A percentile compares a stretch with the other conserved stretches of the same genome.
phyloP scores from a whole-genome alignment of 352 stramenopile species.

The Discostella stelligera region DNA sequence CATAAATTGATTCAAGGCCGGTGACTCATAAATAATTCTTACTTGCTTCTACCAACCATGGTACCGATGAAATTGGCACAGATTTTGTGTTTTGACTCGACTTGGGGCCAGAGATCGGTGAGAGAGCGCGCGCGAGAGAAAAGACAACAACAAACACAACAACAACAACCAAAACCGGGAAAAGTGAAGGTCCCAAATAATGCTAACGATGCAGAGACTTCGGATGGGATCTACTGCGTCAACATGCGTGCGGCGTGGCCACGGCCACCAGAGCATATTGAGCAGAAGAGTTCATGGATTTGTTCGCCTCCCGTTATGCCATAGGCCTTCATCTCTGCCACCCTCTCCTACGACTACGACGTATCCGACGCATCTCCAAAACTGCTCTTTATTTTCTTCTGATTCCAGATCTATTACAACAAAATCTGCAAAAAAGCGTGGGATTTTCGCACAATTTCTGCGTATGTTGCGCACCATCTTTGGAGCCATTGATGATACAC shows the following conservation, averaged over 20 bases:
- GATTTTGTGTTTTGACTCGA: no score
- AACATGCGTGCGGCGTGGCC: not conserved
- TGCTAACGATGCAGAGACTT: not conserved
- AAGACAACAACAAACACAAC: no score
- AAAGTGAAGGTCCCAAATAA: no score
- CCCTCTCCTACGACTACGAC: not conserved
- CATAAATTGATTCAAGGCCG: no score
- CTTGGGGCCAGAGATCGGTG: no score
- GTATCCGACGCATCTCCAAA: conserved; percentile 5
- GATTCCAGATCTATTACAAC: not conserved
- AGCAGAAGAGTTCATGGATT: not conserved
- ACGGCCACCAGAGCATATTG: not conserved
- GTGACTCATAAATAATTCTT: no score
- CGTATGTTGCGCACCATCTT: conserved; percentile 26
- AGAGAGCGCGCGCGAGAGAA: no score
- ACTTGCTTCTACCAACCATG: no score
- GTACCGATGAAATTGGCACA: no score
- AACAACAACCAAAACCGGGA: no score
- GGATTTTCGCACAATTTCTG: conserved; percentile 20
- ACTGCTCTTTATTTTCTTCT: conserved; percentile 16
- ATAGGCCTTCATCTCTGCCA: no score
- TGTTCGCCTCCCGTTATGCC: no score
- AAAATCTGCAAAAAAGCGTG: not conserved
- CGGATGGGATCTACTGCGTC: not conserved
- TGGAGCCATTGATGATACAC: conserved; percentile 40